Base-by-base conservation (phyloP, 192 early-diverging fungal genomes). In the Gigaspora rosea region DNA sequence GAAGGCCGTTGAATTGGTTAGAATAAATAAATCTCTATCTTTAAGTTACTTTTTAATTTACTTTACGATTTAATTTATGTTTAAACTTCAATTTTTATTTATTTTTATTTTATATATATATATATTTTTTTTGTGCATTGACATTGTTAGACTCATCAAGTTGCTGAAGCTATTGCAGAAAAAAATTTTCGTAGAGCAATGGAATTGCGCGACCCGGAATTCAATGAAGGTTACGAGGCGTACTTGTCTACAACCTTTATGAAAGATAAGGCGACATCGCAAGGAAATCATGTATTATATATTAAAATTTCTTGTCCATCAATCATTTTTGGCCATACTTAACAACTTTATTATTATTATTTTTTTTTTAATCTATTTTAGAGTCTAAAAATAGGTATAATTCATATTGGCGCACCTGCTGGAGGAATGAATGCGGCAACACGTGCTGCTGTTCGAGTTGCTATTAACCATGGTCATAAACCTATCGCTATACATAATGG, bases 381-480 rank as follows among this genome's bases (percentile, higher is more conserved):
- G 78, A 81, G 87, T 9, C 80, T 99, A 48, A 90, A 95, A 56
- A 91, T 99, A 50, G 97, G 90, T 68, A 96, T 99, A 75, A 83
- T 97, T 51, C 96, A 97, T 76, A 89, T 93, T 18, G 97, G 97
- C 63, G 97, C 97, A 20, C 97, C 97, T 20, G 97, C 97, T 15
- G 95, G 95, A 61, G 97, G 97, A 50, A 97, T 97, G 95, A 99
- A 97, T 83, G 91, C 96, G 48, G 97, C 97, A 2, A 97, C 96
- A 3, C 90, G 96, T 41, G 90, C 91, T 15, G 92, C 91, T 1
- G 95, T 92, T 47, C 91, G 95, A 20, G 88, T 93, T 48, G 92
- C 92, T 50, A 85, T 94, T 54, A 95, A 95, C 84, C 91, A 92
- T 70, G 97, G 97, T 0, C 95, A 97, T 78, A 89, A 85, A 0